Conservation (phyloP, 768 basidiomycete species). For the Hydnomerulius pinastri region DNA sequence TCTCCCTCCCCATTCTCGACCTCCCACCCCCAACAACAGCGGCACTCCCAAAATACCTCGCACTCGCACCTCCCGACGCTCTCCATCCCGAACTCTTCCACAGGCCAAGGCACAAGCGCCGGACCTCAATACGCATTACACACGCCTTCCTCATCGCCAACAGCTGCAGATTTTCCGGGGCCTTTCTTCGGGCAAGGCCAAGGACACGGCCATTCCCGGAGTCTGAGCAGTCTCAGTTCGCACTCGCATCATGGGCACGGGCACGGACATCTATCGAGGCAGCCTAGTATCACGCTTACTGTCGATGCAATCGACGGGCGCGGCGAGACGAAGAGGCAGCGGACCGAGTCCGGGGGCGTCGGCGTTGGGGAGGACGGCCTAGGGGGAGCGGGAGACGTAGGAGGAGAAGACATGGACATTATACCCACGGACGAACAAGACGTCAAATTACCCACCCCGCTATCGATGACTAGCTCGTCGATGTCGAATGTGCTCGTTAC, state of each 20-base stretch:
- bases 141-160: slow-evolving; percentile 31
- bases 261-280: slow-evolving; percentile 24
- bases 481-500: slow-evolving; percentile 16
- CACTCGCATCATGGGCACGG: slow-evolving; percentile 22
- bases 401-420: slow-evolving; percentile 28
- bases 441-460: slow-evolving; percentile 21
- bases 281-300: slow-evolving; percentile 33
- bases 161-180: slow-evolving; percentile 21
- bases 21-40: slow-evolving; percentile 21
- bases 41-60: slow-evolving; percentile 14
- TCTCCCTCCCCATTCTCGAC: slow-evolving; percentile 35
- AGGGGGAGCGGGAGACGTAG: slow-evolving; percentile 5
- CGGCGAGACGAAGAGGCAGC: slow-evolving; percentile 26
- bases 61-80: slow-evolving; percentile 14
- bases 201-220: slow-evolving; percentile 22
- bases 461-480: slow-evolving; percentile 18
- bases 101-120: neutral
- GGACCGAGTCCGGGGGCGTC: slow-evolving; percentile 14
- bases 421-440: slow-evolving; percentile 15
- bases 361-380: slow-evolving; percentile 8
- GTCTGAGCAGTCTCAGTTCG: slow-evolving; percentile 23
- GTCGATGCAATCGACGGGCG: slow-evolving; percentile 24
- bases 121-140: slow-evolving; percentile 20
- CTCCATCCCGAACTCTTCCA: slow-evolving; percentile 7
- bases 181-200: slow-evolving; percentile 7